Percentiles rank a stretch among this genome's conserved stretches.
Conservation (phyloP, 805 yeast genomes). For the Kregervanrija delftensis region DNA sequence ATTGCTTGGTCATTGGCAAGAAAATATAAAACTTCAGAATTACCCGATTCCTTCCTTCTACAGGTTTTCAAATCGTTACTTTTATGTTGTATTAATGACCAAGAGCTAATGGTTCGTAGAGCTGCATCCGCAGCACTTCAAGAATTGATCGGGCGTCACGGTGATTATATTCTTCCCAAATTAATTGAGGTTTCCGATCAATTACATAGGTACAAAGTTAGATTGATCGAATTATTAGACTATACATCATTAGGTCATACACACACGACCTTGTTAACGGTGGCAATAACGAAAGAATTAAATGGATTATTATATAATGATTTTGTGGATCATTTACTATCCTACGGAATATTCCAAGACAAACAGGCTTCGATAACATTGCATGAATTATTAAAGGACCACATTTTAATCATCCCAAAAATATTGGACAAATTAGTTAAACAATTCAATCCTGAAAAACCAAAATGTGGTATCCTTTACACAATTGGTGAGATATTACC, state of each 20-base stretch:
- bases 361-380: no score
- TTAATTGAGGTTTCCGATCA: conserved; percentile 4
- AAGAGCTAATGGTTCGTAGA: conserved; percentile 65
- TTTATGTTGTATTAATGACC: conserved; percentile 56
- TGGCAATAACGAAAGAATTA: conserved; percentile 8
- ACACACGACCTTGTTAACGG: conserved; percentile 30
- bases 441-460: no score
- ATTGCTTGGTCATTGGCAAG: conserved; percentile 73
- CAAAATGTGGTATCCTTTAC: no score
- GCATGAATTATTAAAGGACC: no score
- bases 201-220: conserved; percentile 34
- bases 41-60: conserved; percentile 13
- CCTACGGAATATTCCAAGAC: conserved; percentile 21
- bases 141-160: conserved; percentile 76
- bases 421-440: no score
- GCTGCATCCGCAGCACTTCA: conserved; percentile 86
- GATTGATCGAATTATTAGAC: conserved; percentile 54
- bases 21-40: conserved; percentile 19
- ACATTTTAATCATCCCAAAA: no score
- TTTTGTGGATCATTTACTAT: conserved; percentile 28
- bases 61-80: conserved; percentile 35
- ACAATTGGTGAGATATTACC: no score
- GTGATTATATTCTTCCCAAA: conserved; percentile 31
- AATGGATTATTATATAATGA: conserved; percentile 13
- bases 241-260: conserved; percentile 40